Evolutionary conservation across 371 early-diverging fungal species (phyloP).

Genomic region (Syncephalis plumigaleata): DNA sequence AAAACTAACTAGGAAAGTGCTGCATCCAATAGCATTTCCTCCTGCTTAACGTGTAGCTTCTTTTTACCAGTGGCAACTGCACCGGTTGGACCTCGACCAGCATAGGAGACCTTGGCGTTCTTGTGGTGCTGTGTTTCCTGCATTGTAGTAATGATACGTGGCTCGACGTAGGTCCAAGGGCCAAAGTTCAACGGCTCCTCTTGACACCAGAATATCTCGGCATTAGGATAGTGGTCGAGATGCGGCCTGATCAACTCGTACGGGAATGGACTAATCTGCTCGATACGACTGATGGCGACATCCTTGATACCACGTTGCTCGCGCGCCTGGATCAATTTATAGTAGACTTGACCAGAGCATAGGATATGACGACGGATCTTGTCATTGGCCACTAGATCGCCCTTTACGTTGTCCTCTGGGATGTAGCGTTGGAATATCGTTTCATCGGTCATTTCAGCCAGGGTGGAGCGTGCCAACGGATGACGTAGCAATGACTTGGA

Average conservation of each 20-base stretch:
- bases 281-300: conserved; percentile 85
- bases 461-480: conserved; percentile 69
- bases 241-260: conserved; percentile 73
- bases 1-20: conserved; percentile 52
- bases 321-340: conserved; percentile 70
- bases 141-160: conserved; percentile 65
- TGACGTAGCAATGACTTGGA: conserved; percentile 90
- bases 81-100: conserved; percentile 83
- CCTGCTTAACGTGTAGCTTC: conserved; percentile 89
- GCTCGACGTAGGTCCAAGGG: conserved; percentile 74
- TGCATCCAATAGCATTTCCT: conserved; percentile 59
- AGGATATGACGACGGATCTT: conserved; percentile 76
- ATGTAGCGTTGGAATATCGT: conserved; percentile 80
- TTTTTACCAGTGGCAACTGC: conserved; percentile 94
- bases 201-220: conserved; percentile 84
- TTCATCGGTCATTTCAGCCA: conserved; percentile 64
- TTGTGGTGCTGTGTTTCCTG: conserved; percentile 48
- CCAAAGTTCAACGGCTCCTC: conserved; percentile 94
- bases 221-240: conserved; percentile 77
- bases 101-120: conserved; percentile 57
- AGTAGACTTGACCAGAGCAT: conserved; percentile 94
- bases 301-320: conserved; percentile 53
- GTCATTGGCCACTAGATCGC: conserved; percentile 48
- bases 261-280: conserved; percentile 93
- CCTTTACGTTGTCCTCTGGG: conserved; percentile 67